Percentiles rank a stretch among this genome's conserved stretches.
Conservation (phyloP, 139 green algal species). For the Micractinium sp. region DNA sequence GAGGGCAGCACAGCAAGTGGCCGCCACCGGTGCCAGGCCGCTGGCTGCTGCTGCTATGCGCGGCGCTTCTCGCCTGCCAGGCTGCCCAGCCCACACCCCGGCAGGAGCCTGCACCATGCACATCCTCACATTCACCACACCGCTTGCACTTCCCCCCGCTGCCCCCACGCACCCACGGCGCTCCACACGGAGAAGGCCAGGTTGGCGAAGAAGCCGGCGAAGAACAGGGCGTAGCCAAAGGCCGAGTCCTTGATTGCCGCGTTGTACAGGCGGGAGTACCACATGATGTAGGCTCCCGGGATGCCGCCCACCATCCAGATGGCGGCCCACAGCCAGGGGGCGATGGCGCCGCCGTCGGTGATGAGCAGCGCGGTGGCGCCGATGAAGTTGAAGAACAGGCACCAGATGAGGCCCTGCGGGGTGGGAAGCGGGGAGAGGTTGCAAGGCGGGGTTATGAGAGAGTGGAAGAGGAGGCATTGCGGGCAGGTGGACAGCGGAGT, state of each 20-base stretch:
- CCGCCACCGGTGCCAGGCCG: too few species aligned
- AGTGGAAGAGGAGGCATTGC: too few species aligned
- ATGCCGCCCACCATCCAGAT: slow-evolving; percentile 59
- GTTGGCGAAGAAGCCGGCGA: slow-evolving; percentile 57
- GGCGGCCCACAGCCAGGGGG: slow-evolving; percentile 49
- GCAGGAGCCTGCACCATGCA: neutral
- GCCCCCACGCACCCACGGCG: slow-evolving; percentile 46
- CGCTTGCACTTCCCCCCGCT: neutral
- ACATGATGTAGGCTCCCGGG: slow-evolving; percentile 48
- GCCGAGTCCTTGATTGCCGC: slow-evolving; percentile 65
- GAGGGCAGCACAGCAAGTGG: neutral
- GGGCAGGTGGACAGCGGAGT: too few species aligned
- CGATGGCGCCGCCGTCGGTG: slow-evolving; percentile 31
- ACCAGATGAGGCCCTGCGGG: slow-evolving; percentile 49
- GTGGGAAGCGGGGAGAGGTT: neutral
- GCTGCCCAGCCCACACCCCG: neutral
- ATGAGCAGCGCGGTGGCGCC: slow-evolving; percentile 44
- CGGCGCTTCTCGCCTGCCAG: too few species aligned
- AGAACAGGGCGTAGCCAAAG: slow-evolving; percentile 57
- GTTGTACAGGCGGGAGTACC: slow-evolving; percentile 69
- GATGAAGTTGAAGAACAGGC: slow-evolving; percentile 60
- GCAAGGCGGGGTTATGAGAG: too few species aligned
- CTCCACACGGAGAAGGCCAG: slow-evolving; percentile 62
- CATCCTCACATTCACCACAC: too few species aligned
- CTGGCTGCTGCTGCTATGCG: too few species aligned